Base-by-base conservation (phyloP, 2,329 filamentous ascomycete species). In the Taxawa tesnikishii region DNA sequence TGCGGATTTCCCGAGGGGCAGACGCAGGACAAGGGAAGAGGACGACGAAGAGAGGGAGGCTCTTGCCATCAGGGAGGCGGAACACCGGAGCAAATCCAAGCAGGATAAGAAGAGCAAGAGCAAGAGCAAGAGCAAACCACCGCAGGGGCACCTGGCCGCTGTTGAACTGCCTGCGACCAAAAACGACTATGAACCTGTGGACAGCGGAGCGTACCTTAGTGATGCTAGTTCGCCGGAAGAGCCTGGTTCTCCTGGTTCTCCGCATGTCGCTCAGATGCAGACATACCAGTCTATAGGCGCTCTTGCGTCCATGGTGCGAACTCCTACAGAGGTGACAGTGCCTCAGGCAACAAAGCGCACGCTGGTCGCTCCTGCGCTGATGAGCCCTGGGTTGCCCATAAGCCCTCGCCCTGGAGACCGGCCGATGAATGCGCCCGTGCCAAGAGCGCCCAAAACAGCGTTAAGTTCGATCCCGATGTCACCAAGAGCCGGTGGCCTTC, bases 21-120 rank as follows among this genome's bases (percentile, higher is more conserved):
- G 85, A 37, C 70, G 83, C 44, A 83, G 80, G 54, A 94, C 85
- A 3, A 72, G 87, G 32, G 84, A 88, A 52, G 83, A 94, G 39
- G 87, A 94, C 47, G 84, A 94, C 43, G 68, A 69, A 33, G 72
- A 83, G 33, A 74, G 87, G 29, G 83, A 88, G 49, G 64, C 74
- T 10, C 54, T 76, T n/a, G 73, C 70, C 1, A 52, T 70, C 28
- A 68, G 75, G 47, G 76, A 85, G 45, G 72, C 78, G 9, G 78
- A 83, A 47, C 66, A 70, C 16, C 70, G 79, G 37, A 85, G 80
- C 53, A 59, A 73, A 17, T 87, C 82, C 0, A 83, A 81, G 52
- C 83, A 81, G 63, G 77, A 68, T 26, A 54, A 51, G 42, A 65
- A 65, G 44, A 67, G 63, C 43, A 66, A 68, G 60, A 69, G 38